Conservation (phyloP, 2,329 filamentous ascomycete species). For the Colletotrichum spinosum region DNA sequence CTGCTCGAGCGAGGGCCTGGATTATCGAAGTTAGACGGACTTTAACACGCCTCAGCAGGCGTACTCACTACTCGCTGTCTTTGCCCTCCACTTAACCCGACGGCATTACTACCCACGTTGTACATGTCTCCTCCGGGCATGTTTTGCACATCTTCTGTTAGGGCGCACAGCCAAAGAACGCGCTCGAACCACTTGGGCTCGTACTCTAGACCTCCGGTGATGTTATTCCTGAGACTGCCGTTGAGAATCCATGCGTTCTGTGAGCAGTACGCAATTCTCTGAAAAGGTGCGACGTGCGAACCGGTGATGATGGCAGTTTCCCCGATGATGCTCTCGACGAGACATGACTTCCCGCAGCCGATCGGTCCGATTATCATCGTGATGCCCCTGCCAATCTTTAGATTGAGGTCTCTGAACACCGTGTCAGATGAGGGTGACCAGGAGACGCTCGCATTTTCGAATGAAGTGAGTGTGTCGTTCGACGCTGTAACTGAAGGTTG, state of each 20-base stretch:
- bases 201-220: constrained; percentile 6
- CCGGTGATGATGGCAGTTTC: constrained; percentile 7
- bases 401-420: neutral
- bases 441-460: neutral
- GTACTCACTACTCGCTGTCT: constrained; percentile 28
- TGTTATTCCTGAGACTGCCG: constrained; percentile 22
- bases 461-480: neutral
- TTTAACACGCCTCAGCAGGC: too few relatives aligned
- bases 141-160: constrained; percentile 7
- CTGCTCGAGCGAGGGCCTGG: constrained; percentile 10
- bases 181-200: constrained; percentile 19
- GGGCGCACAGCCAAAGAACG: constrained; percentile 17
- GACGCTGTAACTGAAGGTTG: neutral
- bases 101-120: constrained; percentile 18
- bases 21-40: neutral
- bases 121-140: constrained; percentile 8
- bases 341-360: constrained; percentile 27
- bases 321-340: constrained; percentile 10
- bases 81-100: constrained; percentile 20
- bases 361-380: constrained; percentile 24
- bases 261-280: constrained; percentile 19
- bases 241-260: constrained; percentile 30
- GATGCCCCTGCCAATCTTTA: constrained; percentile 1
- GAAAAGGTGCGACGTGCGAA: neutral
- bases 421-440: constrained; percentile 32